Evolutionary conservation across 108 stramenopile species (phyloP).

Genomic region (Skeletonema costatum): DNA sequence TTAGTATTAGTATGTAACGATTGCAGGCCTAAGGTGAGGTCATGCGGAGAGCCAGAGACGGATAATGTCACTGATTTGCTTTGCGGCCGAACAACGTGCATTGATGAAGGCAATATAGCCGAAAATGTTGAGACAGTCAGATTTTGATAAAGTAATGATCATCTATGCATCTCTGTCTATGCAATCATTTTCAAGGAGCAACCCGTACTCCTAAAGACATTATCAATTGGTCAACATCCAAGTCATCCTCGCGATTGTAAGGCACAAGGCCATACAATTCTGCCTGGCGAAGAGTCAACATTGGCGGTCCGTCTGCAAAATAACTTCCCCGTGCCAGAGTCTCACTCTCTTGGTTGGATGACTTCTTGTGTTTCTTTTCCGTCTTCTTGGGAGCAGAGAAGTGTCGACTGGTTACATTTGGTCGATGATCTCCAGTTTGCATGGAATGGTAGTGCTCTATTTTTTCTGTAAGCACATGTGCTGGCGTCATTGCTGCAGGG

Average conservation of each 20-base stretch:
- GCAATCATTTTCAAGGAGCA: background rate
- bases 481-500: slow-evolving; percentile 19
- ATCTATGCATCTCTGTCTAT: no score
- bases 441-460: slow-evolving; percentile 49
- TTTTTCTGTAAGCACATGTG: slow-evolving; percentile 5
- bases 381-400: slow-evolving; percentile 8
- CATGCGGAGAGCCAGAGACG: slow-evolving; percentile 52
- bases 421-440: slow-evolving; percentile 46
- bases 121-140: slow-evolving; percentile 38
- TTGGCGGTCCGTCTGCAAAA: slow-evolving; percentile 56
- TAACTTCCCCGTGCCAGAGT: slow-evolving; percentile 31
- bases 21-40: slow-evolving; percentile 58
- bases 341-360: slow-evolving; percentile 3
- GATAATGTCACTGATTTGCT: slow-evolving; percentile 42
- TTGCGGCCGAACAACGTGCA: slow-evolving; percentile 62
- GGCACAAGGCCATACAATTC: slow-evolving; percentile 69
- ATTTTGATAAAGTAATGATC: slow-evolving; percentile 14
- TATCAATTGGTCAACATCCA: background rate
- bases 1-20: slow-evolving; percentile 75
- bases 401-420: slow-evolving; percentile 44
- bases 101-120: slow-evolving; percentile 70
- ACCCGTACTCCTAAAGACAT: no score
- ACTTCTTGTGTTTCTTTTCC: slow-evolving; percentile 3
- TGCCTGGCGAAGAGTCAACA: slow-evolving; percentile 51
- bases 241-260: slow-evolving; percentile 12